Percentiles rank a stretch among this genome's conserved stretches.
Conservation (phyloP, 768 basidiomycete species). For the Tulasnella sp. region DNA sequence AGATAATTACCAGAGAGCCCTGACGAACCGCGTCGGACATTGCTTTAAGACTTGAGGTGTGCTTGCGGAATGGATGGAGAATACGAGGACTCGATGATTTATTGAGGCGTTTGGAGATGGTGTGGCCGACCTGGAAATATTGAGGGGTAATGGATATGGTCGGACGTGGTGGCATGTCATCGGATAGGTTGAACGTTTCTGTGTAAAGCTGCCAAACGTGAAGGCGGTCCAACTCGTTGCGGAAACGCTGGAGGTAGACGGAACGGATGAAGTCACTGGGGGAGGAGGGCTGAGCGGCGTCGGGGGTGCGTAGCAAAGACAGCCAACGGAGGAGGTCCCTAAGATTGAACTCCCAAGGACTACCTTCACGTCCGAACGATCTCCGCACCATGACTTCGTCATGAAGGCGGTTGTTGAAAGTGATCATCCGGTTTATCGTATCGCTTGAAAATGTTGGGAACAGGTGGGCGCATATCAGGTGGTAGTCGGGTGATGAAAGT, state of each 20-base stretch:
- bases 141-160: conserved; percentile 32
- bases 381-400: conserved; percentile 56
- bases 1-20: conserved; percentile 84
- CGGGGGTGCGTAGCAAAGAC: conserved; percentile 35
- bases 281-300: conserved; percentile 43
- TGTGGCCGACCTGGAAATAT: conserved; percentile 59
- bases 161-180: neutral
- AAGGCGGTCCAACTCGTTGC: conserved; percentile 56
- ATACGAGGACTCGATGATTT: conserved; percentile 30
- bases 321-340: conserved; percentile 92
- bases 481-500: conserved; percentile 65
- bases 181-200: conserved; percentile 27
- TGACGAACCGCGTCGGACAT: conserved; percentile 63
- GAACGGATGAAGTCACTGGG: conserved; percentile 48
- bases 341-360: conserved; percentile 97
- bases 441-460: conserved; percentile 53
- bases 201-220: conserved; percentile 31
- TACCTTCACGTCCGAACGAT: conserved; percentile 66
- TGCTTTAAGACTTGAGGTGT: conserved; percentile 63
- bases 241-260: conserved; percentile 81
- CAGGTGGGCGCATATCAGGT: conserved; percentile 65
- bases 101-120: conserved; percentile 27
- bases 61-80: conserved; percentile 50
- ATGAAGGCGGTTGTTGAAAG: conserved; percentile 66
- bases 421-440: conserved; percentile 64